Conservation (phyloP, 148 eudicot genomes). For the Vaccinium darrowii region DNA sequence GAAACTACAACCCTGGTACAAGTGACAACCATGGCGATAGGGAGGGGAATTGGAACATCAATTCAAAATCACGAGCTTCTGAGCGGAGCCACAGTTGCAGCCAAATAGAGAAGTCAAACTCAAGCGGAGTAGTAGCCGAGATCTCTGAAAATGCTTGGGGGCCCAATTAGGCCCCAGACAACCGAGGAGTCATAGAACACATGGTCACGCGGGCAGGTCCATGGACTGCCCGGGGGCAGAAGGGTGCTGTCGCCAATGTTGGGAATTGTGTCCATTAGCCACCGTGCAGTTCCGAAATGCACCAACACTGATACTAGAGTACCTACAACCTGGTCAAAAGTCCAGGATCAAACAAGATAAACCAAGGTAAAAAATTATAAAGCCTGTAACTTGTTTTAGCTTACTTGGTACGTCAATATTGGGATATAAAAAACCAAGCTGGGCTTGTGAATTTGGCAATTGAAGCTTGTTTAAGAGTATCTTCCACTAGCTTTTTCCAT, state of each 20-base stretch:
- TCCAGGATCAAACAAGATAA: not conserved
- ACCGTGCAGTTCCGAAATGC: constrained; percentile 87
- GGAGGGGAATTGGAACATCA: constrained; percentile 73
- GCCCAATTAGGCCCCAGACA: constrained; percentile 92
- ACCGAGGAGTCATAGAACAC: constrained; percentile 84
- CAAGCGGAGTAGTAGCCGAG: constrained; percentile 73
- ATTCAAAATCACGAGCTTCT: constrained; percentile 57
- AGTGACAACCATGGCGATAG: constrained; percentile 59
- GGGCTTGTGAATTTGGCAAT: too few relatives aligned
- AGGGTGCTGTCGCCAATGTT: constrained; percentile 48
- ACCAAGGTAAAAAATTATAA: too few relatives aligned
- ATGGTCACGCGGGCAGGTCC: constrained; percentile 83
- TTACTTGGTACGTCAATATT: too few relatives aligned
- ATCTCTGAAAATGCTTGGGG: constrained; percentile 74
- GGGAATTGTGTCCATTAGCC: constrained; percentile 82
- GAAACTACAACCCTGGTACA: constrained; percentile 55
- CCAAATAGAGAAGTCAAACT: constrained; percentile 58
- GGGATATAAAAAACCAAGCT: too few relatives aligned
- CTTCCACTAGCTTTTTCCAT: too few relatives aligned
- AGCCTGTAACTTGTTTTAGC: too few relatives aligned
- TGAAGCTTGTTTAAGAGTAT: too few relatives aligned
- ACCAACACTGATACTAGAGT: constrained; percentile 63
- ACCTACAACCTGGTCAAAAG: constrained; percentile 49
- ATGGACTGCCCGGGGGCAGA: constrained; percentile 74
- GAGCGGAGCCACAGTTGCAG: constrained; percentile 50